These are phyloP conservation scores for Nakazawaea ernobii DNA, from an alignment of 805 yeast genomes.

Conservation along the genomic window DNA sequence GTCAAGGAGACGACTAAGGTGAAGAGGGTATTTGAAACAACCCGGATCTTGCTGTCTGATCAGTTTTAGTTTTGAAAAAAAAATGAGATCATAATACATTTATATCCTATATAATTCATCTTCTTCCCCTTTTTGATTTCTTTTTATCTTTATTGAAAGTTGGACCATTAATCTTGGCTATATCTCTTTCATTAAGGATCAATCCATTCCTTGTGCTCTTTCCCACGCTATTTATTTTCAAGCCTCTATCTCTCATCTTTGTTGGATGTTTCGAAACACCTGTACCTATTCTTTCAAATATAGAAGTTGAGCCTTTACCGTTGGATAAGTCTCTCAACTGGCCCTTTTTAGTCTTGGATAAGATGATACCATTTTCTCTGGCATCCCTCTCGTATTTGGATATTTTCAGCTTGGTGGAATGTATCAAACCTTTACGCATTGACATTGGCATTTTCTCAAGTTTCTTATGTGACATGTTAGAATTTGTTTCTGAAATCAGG, in stretches of 20 bases:
- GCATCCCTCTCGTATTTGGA: constrained; percentile 69
- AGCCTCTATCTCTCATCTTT: constrained; percentile 64
- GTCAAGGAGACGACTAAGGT: too few species aligned
- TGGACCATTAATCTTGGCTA: constrained; percentile 38
- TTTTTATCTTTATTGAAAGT: constrained; percentile 10
- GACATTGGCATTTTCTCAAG: constrained; percentile 85
- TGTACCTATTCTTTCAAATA: constrained; percentile 48
- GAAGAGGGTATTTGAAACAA: too few species aligned
- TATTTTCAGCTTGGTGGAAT: constrained; percentile 46
- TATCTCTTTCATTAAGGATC: constrained; percentile 60
- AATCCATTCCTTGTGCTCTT: constrained; percentile 75
- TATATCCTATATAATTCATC: neutral
- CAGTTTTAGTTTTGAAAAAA: too few species aligned
- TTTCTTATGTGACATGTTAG: constrained; percentile 26
- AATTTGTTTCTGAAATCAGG: constrained; percentile 38
- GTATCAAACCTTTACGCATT: constrained; percentile 79
- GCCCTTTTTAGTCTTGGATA: constrained; percentile 66
- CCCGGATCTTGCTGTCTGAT: too few species aligned
- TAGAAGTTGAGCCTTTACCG: constrained; percentile 47
- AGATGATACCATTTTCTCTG: constrained; percentile 82
- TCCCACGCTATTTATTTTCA: constrained; percentile 68
- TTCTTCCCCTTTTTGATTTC: constrained; percentile 10
- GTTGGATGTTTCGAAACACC: constrained; percentile 32
- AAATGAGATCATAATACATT: too few species aligned
- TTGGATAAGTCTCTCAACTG: constrained; percentile 51